Evolutionary conservation across 2,329 filamentous ascomycete genomes (phyloP).

Genomic region (Aaosphaeria pasadenensis): DNA sequence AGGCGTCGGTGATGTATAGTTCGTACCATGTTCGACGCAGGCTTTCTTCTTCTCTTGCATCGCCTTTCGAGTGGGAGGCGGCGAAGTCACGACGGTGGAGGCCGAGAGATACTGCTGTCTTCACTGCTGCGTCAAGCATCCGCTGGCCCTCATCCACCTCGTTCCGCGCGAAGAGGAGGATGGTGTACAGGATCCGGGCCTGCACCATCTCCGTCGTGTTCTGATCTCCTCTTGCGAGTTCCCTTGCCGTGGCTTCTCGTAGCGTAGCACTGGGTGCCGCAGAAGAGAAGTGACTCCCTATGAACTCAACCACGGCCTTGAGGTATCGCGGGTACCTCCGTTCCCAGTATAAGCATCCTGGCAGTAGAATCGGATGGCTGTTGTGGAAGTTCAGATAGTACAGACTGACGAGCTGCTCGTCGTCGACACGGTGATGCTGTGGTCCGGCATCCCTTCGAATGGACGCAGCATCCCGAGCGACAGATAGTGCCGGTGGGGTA

Average conservation of each 20-base stretch:
- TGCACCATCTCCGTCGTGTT: conserved; percentile 60
- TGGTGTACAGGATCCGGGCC: conserved; percentile 68
- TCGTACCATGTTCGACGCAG: conserved; percentile 88
- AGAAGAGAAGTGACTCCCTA: conserved; percentile 50
- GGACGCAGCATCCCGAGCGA: not conserved
- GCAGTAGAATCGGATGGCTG: conserved; percentile 52
- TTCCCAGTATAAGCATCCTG: conserved; percentile 41
- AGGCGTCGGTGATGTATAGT: conserved; percentile 70
- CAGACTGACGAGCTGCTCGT: conserved; percentile 39
- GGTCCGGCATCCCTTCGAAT: not conserved
- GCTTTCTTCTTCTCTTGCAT: conserved; percentile 70
- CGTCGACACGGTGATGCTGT: not conserved
- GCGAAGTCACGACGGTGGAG: conserved; percentile 69
- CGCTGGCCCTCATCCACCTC: conserved; percentile 63
- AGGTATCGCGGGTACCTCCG: conserved; percentile 36
- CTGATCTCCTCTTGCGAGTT: conserved; percentile 9
- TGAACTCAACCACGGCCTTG: conserved; percentile 49
- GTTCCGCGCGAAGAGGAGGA: conserved; percentile 70
- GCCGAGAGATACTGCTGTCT: conserved; percentile 69
- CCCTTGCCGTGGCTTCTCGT: conserved; percentile 14
- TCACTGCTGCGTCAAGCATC: conserved; percentile 63
- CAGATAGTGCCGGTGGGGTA: not conserved
- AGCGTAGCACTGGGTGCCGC: conserved; percentile 38
- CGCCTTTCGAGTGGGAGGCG: conserved; percentile 56
- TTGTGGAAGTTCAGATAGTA: conserved; percentile 53